These are phyloP conservation scores for Takashimella tepidaria DNA, from an alignment of 1,284 basidiomycete genomes.

Conservation along the genomic window DNA sequence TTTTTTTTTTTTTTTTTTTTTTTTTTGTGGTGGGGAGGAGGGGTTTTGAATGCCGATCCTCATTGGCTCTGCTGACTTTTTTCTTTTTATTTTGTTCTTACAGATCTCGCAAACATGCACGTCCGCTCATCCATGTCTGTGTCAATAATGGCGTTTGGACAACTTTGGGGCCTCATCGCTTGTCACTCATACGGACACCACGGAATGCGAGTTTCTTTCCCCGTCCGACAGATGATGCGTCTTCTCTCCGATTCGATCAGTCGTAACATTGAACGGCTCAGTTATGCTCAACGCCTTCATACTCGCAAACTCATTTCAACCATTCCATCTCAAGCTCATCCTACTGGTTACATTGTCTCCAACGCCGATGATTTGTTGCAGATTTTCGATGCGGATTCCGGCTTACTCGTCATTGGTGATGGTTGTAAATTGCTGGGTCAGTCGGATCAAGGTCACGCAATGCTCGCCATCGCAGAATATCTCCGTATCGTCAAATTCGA, in stretches of 20 bases:
- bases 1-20: too few species aligned
- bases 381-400: constrained; percentile 79
- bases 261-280: constrained; percentile 74
- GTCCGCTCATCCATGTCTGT: constrained; percentile 81
- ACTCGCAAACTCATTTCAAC: constrained; percentile 71
- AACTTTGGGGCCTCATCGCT: constrained; percentile 77
- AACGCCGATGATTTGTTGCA: constrained; percentile 77
- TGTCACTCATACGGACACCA: constrained; percentile 74
- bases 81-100: too few species aligned
- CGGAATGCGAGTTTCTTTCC: constrained; percentile 80
- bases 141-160: constrained; percentile 77
- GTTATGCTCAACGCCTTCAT: constrained; percentile 71
- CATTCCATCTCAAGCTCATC: constrained; percentile 64
- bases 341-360: constrained; percentile 78
- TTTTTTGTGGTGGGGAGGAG: too few species aligned
- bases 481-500: constrained; percentile 70
- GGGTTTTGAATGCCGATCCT: too few species aligned
- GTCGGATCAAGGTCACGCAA: constrained; percentile 70
- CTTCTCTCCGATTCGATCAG: constrained; percentile 78
- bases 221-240: constrained; percentile 73
- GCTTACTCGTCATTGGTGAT: constrained; percentile 77
- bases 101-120: constrained; percentile 73
- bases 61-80: too few species aligned
- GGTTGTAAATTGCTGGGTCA: constrained; percentile 77
- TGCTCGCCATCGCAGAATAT: constrained; percentile 77